Conservation (phyloP, 768 basidiomycete species). For the Guyanaporus albipodus region DNA sequence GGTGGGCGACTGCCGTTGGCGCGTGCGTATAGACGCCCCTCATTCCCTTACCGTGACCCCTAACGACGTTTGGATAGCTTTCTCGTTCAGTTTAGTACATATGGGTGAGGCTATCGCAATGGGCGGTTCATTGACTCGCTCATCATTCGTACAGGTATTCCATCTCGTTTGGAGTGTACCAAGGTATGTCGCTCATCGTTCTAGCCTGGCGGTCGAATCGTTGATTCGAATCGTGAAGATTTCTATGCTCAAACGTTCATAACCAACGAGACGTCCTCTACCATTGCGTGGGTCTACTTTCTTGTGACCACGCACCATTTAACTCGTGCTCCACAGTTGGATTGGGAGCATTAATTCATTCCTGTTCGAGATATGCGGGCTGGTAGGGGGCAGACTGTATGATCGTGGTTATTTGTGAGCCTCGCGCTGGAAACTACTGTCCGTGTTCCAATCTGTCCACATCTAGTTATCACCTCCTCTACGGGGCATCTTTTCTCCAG, state of each 20-base stretch:
- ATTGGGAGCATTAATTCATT: constrained; percentile 51
- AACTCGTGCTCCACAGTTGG: constrained; percentile 25
- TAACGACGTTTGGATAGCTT: constrained; percentile 23
- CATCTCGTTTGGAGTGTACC: constrained; percentile 42
- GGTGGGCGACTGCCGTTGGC: constrained; percentile 30
- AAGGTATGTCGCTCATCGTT: constrained; percentile 26
- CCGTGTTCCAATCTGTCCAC: constrained; percentile 2
- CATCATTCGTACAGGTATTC: constrained; percentile 26
- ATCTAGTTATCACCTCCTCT: constrained; percentile 22
- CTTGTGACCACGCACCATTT: neutral
- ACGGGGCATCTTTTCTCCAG: constrained; percentile 28
- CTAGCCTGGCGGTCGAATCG: neutral
- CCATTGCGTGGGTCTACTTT: constrained; percentile 35
- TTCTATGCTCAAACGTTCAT: constrained; percentile 38
- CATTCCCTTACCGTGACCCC: neutral
- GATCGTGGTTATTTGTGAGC: constrained; percentile 52
- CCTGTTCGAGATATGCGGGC: constrained; percentile 41
- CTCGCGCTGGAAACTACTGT: neutral
- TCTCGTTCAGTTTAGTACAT: constrained; percentile 38
- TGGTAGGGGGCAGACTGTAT: constrained; percentile 45
- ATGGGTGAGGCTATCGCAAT: constrained; percentile 25
- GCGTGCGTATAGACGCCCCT: constrained; percentile 18
- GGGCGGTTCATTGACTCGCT: neutral
- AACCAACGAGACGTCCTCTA: constrained; percentile 34
- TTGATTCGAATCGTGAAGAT: constrained; percentile 23